These are phyloP conservation scores for Platanus orientalis DNA, from an alignment of 164 flowering plant genomes.

Conservation along the genomic window DNA sequence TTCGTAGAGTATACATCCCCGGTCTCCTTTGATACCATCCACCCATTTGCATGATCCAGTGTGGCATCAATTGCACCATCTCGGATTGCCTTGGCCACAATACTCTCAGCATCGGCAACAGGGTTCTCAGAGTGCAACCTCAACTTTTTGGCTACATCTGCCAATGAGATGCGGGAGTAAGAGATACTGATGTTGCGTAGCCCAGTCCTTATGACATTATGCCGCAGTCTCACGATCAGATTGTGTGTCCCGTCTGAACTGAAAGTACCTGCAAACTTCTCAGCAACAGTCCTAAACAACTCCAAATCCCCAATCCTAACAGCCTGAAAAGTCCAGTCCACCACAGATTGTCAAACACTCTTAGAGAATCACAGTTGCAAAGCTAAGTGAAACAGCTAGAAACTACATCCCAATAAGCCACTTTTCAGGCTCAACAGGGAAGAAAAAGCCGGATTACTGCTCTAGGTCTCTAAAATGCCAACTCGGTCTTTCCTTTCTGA, in stretches of 20 bases:
- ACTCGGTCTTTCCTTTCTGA: too few species aligned
- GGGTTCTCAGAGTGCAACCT: slow-evolving; percentile 73
- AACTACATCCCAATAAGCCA: neutral
- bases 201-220: slow-evolving; percentile 94
- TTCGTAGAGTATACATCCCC: slow-evolving; percentile 92
- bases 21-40: slow-evolving; percentile 85
- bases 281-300: slow-evolving; percentile 68
- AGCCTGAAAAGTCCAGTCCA: slow-evolving; percentile 48
- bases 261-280: slow-evolving; percentile 64
- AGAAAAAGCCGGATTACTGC: neutral
- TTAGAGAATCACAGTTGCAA: neutral
- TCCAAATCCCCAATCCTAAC: slow-evolving; percentile 95
- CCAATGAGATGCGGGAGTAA: slow-evolving; percentile 81
- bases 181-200: slow-evolving; percentile 90
- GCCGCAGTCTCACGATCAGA: slow-evolving; percentile 83
- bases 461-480: too few species aligned
- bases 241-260: slow-evolving; percentile 73
- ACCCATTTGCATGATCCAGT: slow-evolving; percentile 74
- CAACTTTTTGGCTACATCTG: slow-evolving; percentile 79
- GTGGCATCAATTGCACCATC: slow-evolving; percentile 97
- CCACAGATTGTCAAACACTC: neutral
- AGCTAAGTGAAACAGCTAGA: neutral
- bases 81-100: slow-evolving; percentile 85
- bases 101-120: slow-evolving; percentile 91
- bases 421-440: neutral